A percentile compares a stretch with the other conserved stretches of the same genome.
Conservation (phyloP, 192 early-diverging fungal species). For the Coemansia sp. region DNA sequence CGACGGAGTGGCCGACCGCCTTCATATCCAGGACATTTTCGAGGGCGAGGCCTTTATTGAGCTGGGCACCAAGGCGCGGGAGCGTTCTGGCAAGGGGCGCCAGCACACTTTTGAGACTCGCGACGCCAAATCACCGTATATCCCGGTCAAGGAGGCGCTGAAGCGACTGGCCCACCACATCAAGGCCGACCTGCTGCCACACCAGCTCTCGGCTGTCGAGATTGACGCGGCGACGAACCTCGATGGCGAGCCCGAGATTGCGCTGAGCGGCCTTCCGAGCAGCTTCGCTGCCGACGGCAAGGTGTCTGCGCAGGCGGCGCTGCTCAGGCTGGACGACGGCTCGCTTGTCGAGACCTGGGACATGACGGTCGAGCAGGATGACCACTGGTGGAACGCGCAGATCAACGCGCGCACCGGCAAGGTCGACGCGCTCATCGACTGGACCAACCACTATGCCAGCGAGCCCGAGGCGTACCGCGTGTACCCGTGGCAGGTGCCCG, state of each 20-base stretch:
- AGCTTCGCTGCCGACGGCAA: conserved; percentile 26
- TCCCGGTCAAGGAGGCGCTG: conserved; percentile 64
- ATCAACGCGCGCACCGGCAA: conserved; percentile 52
- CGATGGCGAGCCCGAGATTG: conserved; percentile 37
- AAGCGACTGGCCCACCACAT: conserved; percentile 59
- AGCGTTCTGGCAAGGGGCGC: conserved; percentile 10
- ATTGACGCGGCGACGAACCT: conserved; percentile 17
- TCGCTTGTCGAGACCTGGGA: conserved; percentile 59
- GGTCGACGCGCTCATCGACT: conserved; percentile 58
- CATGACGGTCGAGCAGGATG: conserved; percentile 57
- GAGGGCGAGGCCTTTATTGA: conserved; percentile 18
- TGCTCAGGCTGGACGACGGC: conserved; percentile 30
- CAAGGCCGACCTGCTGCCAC: conserved; percentile 52
- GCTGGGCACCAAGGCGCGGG: conserved; percentile 2
- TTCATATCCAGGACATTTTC: conserved; percentile 24
- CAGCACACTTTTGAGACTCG: conserved; percentile 3
- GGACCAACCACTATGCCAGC: conserved; percentile 52
- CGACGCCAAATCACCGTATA: conserved; percentile 18
- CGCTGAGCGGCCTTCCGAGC: conserved; percentile 17
- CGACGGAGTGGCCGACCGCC: conserved; percentile 11
- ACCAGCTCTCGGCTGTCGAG: conserved; percentile 23
- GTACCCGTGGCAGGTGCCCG: conserved; percentile 57
- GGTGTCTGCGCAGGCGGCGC: conserved; percentile 28
- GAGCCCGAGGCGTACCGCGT: conserved; percentile 56
- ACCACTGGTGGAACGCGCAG: conserved; percentile 57